Percentiles rank a stretch among this genome's conserved stretches.
phyloP scores from a whole-genome alignment of 257 asterid species.

The Solanum appendiculatum region DNA sequence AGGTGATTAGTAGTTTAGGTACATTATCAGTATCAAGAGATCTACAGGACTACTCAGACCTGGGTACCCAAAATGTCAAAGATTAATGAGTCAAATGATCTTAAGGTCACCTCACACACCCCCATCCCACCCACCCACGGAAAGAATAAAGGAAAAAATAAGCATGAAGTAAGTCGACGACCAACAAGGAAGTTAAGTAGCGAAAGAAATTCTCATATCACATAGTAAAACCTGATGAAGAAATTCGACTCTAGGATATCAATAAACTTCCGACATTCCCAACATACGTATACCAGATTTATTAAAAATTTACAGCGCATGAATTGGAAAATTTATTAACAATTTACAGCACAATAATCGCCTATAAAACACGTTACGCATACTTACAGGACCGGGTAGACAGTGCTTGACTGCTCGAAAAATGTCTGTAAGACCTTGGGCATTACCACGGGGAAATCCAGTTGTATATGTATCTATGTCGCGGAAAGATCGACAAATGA shows the following conservation, averaged over 20 bases:
- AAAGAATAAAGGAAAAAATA: not conserved
- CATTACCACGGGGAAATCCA: conserved; percentile 82
- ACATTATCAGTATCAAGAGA: not conserved
- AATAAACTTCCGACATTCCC: not conserved
- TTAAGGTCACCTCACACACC: not conserved
- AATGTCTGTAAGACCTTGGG: conserved; percentile 49
- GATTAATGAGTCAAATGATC: not conserved
- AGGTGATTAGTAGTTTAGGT: not conserved
- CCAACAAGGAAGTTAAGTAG: not conserved
- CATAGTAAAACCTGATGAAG: not conserved
- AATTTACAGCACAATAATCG: not conserved
- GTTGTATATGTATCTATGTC: conserved; percentile 88
- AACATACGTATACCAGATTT: not conserved
- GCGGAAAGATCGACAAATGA: conserved; percentile 69
- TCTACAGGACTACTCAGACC: not conserved
- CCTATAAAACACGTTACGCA: not conserved
- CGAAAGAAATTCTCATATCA: not conserved
- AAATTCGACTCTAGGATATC: not conserved
- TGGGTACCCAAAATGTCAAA: not conserved
- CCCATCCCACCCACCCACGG: not conserved
- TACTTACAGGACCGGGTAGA: conserved; percentile 88
- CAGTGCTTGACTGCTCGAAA: conserved; percentile 81
- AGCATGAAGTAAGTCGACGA: not conserved
- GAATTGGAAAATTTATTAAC: not conserved
- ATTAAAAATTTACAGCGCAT: not conserved